Base-by-base conservation (phyloP, 768 basidiomycete genomes). In the Lactifluus hygrophoroides region DNA sequence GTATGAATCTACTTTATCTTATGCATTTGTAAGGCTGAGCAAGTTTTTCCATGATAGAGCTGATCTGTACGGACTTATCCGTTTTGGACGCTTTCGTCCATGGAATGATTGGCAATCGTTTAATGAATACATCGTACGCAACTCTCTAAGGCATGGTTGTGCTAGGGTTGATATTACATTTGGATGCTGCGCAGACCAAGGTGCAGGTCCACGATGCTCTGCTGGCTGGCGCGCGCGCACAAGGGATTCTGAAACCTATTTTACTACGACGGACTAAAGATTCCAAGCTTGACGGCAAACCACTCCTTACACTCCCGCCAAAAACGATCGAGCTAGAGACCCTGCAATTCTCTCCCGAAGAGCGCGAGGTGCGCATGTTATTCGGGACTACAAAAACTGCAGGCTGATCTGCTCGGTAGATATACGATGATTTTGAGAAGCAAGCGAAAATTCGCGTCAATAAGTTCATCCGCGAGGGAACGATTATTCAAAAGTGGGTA, bases 41-140 rank as follows among this genome's bases (percentile, higher is more conserved):
- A 16, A 17, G 14, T 51, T 46, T 37, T 38, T 7, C 51, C 14
- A 53, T 34, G 45, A 32, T 63, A 84, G 84, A 21, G 81, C 82
- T 10, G 86, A 88, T 67, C 77, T 88, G 23, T 88, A 88, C 66
- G 83, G 85, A 7, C 75, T 86, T 27, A 71, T 89, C 34, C 80
- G 86, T 3, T 88, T 86, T 65, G 84, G 84, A 3, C 78, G 75
- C 19, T 85, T 85, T 67, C 71, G 80, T 6, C 85, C 86, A 0
- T 90, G 78, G 77, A 85, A 85, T 61, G 84, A 88, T 57, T 92
- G 88, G 86, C 67, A 74, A 10, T 71, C 76, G 43, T 93, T 89
- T 71, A 79, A 85, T 55, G 70, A 69, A 3, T 74, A 80, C 62
- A 72, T 86, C 19, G 84, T 82, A 61, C 52, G 75, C 5, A 11